Evolutionary conservation across 192 early-diverging fungal genomes (phyloP), one percentile per base, ranked within the genome.

Genomic region (Chytriomyces sp.): DNA sequence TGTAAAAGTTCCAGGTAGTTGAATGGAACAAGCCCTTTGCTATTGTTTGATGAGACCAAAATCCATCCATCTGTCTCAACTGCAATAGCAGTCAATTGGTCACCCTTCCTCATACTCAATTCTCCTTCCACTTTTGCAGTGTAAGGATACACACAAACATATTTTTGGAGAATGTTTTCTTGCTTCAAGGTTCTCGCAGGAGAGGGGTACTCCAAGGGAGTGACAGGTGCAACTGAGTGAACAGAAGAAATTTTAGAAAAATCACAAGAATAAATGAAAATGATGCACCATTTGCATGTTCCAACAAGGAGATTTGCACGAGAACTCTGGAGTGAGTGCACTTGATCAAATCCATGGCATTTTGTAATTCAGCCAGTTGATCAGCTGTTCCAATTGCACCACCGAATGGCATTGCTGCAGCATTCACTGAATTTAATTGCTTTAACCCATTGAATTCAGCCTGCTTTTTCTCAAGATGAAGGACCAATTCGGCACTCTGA

Each of bases 41-140:
- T 75, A 56, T 85, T 80, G 64, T 66, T 76, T 25, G 71, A 61
- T 10, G 80, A 81, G 22, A 85, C 82, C 60, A 78, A 76, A 33
- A 78, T 74, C 81, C 81, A 85, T 2, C 81, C 84, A 52, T 76
- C 74, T 1, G 36, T 62, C 26, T 79, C 81, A 3, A 54, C 30
- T 4, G 41, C 70, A 37, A 77, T 25, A n/a, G 77, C 69, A 5
- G 39, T 49, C 17, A 85, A 69, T 33, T 78, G 66, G n/a, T 85
- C 84, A 10, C 78, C 80, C 31, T 77, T 77, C 5, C 55, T 32
- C 17, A 83, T 40, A 3, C 72, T 59, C 25, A 80, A 28, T 49
- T 85, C 84, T 4, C 72, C 77, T 4, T 70, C 76, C 7, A 26
- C 75, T 39, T 75, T 70, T 3, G 79, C 59, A 39, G 70, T 76